phyloP scores from a whole-genome alignment of 1,284 basidiomycete species.

The Fomes fomentarius region DNA sequence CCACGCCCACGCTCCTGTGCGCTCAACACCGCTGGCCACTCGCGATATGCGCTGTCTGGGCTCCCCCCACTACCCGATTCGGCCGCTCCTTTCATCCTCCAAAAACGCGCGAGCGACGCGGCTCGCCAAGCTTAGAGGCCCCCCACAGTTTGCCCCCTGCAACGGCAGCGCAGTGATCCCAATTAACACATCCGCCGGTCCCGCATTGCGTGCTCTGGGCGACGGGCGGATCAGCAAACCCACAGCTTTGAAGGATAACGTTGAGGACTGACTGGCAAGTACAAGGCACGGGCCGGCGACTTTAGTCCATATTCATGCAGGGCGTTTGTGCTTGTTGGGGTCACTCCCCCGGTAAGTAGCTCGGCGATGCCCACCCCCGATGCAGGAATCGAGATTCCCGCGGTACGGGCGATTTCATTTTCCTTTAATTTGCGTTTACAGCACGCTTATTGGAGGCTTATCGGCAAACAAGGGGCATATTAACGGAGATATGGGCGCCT shows the following conservation, averaged over 20 bases:
- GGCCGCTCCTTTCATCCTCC: slow-evolving; percentile 5
- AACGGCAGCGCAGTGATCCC: too few relatives aligned
- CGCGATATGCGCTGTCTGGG: too few relatives aligned
- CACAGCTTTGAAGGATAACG: background rate
- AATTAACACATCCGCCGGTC: too few relatives aligned
- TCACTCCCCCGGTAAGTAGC: background rate
- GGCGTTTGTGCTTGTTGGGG: background rate
- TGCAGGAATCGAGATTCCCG: background rate
- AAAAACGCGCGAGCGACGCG: background rate
- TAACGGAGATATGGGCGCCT: background rate
- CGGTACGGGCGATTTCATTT: background rate
- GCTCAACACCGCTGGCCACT: background rate
- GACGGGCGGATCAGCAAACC: background rate
- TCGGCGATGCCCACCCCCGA: background rate
- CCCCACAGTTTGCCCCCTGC: background rate
- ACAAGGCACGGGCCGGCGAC: background rate
- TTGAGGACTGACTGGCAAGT: background rate
- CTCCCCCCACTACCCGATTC: background rate
- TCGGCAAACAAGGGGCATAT: background rate
- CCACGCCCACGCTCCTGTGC: background rate
- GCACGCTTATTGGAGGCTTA: background rate
- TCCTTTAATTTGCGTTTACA: background rate
- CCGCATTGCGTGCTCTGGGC: background rate
- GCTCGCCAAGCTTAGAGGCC: slow-evolving; percentile 3
- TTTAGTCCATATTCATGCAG: background rate